phyloP scores from a whole-genome alignment of 257 asterid species.

The Mentha longifolia region DNA sequence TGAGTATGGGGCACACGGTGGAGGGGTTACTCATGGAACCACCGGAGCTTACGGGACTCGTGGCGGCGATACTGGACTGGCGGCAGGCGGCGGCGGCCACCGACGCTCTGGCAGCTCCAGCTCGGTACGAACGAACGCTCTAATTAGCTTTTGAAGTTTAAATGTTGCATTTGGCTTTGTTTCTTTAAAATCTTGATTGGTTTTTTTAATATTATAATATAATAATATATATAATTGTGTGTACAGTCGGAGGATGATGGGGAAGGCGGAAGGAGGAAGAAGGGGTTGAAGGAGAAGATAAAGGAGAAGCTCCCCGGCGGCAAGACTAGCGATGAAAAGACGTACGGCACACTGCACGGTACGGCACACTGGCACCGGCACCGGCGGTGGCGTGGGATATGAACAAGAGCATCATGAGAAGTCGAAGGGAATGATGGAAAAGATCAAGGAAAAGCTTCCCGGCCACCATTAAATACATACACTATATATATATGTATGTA shows the following conservation, averaged over 20 bases:
- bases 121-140: slow-evolving; percentile 45
- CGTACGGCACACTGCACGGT: too few relatives aligned
- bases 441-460: slow-evolving; percentile 84
- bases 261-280: slow-evolving; percentile 59
- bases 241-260: slow-evolving; percentile 57
- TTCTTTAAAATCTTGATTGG: background rate
- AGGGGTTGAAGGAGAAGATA: slow-evolving; percentile 58
- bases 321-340: slow-evolving; percentile 43
- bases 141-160: background rate
- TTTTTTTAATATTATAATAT: background rate
- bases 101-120: slow-evolving; percentile 54
- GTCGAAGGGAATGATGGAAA: slow-evolving; percentile 68
- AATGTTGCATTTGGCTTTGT: background rate
- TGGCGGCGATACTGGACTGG: slow-evolving; percentile 30
- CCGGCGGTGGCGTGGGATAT: slow-evolving; percentile 25
- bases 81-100: slow-evolving; percentile 36
- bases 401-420: slow-evolving; percentile 55
- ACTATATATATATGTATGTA: background rate
- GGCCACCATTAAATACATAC: slow-evolving; percentile 32
- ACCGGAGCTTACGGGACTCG: slow-evolving; percentile 33
- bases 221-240: too few relatives aligned
- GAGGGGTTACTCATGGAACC: slow-evolving; percentile 24
- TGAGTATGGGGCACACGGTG: background rate
- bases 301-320: slow-evolving; percentile 60
- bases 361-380: too few relatives aligned